Percentiles rank a stretch among this genome's conserved stretches.
These are phyloP conservation scores for Debaryomyces psychrophilus DNA, from an alignment of 1,139 yeast genomes.

Conservation along the genomic window DNA sequence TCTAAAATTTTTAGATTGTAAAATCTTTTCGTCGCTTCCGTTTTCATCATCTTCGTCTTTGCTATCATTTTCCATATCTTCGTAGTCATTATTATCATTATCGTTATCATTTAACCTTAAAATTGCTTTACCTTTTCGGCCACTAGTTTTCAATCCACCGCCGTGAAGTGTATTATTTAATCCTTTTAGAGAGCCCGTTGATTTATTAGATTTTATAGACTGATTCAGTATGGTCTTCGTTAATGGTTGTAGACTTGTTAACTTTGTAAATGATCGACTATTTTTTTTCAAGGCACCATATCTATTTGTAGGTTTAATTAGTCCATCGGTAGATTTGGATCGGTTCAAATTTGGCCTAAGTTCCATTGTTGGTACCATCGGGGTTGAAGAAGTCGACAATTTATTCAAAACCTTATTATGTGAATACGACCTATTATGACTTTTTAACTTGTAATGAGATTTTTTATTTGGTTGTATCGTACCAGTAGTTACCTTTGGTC, in stretches of 20 bases:
- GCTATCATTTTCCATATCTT: conserved; percentile 26
- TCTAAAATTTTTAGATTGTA: neutral
- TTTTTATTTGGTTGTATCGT: neutral
- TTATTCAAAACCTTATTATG: conserved; percentile 33
- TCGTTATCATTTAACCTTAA: conserved; percentile 39
- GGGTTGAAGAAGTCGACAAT: conserved; percentile 20
- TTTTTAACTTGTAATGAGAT: conserved; percentile 17
- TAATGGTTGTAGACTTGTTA: conserved; percentile 43
- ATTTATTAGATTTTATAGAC: conserved; percentile 35
- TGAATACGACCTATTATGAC: conserved; percentile 38
- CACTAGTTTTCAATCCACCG: conserved; percentile 42
- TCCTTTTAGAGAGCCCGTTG: conserved; percentile 42
- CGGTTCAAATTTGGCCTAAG: conserved; percentile 40
- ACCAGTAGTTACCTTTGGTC: neutral
- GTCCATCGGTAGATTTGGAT: conserved; percentile 50
- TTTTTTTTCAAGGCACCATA: conserved; percentile 35
- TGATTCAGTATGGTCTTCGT: conserved; percentile 42
- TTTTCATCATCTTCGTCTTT: neutral
- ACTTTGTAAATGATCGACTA: conserved; percentile 33
- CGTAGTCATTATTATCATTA: conserved; percentile 34
- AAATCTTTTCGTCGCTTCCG: neutral
- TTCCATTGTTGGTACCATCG: conserved; percentile 16
- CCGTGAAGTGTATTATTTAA: conserved; percentile 19
- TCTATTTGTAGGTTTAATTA: conserved; percentile 27
- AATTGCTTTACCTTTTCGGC: conserved; percentile 45